A percentile compares a stretch with the other conserved stretches of the same genome.
These are phyloP conservation scores for Phytopythium delawarense DNA, from an alignment of 352 stramenopile species.

Conservation along the genomic window DNA sequence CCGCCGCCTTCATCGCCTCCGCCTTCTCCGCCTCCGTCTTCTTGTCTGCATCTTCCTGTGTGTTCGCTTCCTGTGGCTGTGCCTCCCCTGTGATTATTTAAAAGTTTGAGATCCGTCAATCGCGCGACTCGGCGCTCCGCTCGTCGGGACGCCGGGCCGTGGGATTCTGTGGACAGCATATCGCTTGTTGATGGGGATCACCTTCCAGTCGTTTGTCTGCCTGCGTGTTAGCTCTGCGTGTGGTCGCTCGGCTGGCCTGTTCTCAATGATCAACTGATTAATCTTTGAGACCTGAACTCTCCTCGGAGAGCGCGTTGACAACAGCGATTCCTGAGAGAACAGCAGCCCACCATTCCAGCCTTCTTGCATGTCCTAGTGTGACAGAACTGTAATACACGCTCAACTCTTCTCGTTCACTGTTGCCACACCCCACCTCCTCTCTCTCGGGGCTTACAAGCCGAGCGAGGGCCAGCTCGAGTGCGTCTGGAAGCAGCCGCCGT, in stretches of 20 bases:
- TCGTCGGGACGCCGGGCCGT: background rate
- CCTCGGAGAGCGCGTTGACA: constrained; percentile 47
- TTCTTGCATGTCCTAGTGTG: background rate
- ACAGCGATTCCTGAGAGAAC: constrained; percentile 67
- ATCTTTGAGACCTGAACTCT: constrained; percentile 83
- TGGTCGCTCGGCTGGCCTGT: constrained; percentile 1
- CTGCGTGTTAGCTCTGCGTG: background rate
- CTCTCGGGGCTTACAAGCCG: background rate
- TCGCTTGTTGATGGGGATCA: constrained; percentile 59
- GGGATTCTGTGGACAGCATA: constrained; percentile 67
- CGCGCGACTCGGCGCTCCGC: constrained; percentile 19
- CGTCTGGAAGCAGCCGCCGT: background rate
- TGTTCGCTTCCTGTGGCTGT: constrained; percentile 9
- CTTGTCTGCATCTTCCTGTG: background rate
- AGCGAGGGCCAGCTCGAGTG: background rate
- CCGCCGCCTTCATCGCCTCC: too few relatives aligned
- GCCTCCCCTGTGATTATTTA: constrained; percentile 68
- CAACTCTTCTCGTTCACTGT: background rate
- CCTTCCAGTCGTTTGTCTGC: background rate
- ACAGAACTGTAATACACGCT: constrained; percentile 1
- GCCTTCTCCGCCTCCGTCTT: background rate
- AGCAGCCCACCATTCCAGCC: constrained; percentile 12
- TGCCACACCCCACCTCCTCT: background rate
- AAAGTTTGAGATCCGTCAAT: constrained; percentile 88
- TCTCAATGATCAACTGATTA: constrained; percentile 85